Conservation (phyloP, 768 basidiomycete genomes). For the Mycena filopes region DNA sequence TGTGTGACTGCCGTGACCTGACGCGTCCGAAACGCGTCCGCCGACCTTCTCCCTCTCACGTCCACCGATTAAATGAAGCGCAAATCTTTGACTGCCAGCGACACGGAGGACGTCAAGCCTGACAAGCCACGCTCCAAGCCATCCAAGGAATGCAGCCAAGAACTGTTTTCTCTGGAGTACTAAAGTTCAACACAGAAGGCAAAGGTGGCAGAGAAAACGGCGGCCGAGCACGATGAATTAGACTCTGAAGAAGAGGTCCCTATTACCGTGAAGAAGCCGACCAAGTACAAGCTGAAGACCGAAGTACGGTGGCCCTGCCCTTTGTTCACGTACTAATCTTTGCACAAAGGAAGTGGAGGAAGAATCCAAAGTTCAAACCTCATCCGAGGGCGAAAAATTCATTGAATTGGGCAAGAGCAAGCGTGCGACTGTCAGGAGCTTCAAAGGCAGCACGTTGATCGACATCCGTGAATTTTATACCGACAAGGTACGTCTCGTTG, state of each 20-base stretch:
- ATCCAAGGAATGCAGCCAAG: slow-evolving; percentile 12
- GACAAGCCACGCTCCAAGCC: slow-evolving; percentile 12
- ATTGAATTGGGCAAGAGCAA: slow-evolving; percentile 79
- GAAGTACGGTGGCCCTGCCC: slow-evolving; percentile 6
- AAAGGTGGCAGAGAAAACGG: slow-evolving; percentile 35
- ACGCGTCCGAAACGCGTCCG: too few species aligned
- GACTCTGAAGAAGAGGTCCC: slow-evolving; percentile 5
- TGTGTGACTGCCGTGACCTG: too few species aligned
- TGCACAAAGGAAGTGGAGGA: slow-evolving; percentile 37
- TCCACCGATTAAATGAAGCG: too few species aligned
- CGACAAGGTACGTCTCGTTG: slow-evolving; percentile 29
- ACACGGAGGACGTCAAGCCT: background rate
- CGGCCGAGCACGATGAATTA: slow-evolving; percentile 23
- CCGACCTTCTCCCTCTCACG: too few species aligned
- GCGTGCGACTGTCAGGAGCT: slow-evolving; percentile 64
- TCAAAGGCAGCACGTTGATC: slow-evolving; percentile 64
- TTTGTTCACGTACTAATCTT: slow-evolving; percentile 17
- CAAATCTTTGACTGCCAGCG: slow-evolving; percentile 4
- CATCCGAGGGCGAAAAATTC: slow-evolving; percentile 60
- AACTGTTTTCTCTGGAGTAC: background rate
- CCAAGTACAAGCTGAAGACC: slow-evolving; percentile 30
- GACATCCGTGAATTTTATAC: slow-evolving; percentile 84
- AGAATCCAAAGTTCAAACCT: slow-evolving; percentile 34
- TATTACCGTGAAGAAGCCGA: slow-evolving; percentile 50
- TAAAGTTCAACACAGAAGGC: slow-evolving; percentile 25